Evolutionary conservation across 805 yeast genomes (phyloP).

Genomic region (Pichia thaimueangensis): DNA sequence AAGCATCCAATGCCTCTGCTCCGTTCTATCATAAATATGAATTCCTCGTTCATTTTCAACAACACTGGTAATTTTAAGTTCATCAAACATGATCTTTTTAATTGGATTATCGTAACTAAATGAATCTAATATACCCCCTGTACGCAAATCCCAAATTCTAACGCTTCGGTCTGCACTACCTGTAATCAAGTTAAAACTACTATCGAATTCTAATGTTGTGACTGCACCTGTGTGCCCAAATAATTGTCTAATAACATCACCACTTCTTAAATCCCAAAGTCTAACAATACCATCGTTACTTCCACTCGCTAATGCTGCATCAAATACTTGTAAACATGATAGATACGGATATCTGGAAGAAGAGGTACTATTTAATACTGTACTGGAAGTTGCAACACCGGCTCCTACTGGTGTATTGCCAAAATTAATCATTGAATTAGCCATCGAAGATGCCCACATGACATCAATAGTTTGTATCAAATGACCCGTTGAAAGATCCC

Average conservation of each 20-base stretch:
- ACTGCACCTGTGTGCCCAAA: constrained; percentile 68
- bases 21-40: constrained; percentile 52
- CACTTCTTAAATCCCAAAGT: constrained; percentile 69
- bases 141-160: constrained; percentile 68
- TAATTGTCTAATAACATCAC: constrained; percentile 54
- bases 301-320: constrained; percentile 75
- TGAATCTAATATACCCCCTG: constrained; percentile 55
- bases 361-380: constrained; percentile 8
- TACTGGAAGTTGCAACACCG: too few relatives aligned
- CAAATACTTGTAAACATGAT: constrained; percentile 64
- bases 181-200: constrained; percentile 50
- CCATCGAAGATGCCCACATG: constrained; percentile 46
- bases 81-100: constrained; percentile 52
- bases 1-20: constrained; percentile 46
- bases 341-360: constrained; percentile 36
- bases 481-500: constrained; percentile 64
- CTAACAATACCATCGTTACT: constrained; percentile 71
- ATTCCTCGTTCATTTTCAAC: constrained; percentile 45
- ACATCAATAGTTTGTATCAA: constrained; percentile 69
- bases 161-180: constrained; percentile 60
- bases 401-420: background rate
- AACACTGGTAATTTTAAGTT: constrained; percentile 40
- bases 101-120: constrained; percentile 56
- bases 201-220: constrained; percentile 60
- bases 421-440: constrained; percentile 15